Percentiles rank a stretch among this genome's conserved stretches.
Conservation (phyloP, 1,139 yeast genomes). For the Citeromyces siamensis region DNA sequence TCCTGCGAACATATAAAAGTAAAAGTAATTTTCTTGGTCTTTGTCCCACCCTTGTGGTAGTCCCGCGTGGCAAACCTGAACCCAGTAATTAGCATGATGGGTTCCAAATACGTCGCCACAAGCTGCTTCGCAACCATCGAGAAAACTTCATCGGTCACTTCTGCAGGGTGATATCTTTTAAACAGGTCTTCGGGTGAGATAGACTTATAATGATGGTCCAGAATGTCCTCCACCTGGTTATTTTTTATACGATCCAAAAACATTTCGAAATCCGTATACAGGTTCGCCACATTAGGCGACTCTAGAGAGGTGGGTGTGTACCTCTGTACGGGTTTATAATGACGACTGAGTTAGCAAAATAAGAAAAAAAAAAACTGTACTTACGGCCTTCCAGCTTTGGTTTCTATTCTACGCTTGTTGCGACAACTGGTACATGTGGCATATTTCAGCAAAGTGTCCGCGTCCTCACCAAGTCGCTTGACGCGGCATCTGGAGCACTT, state of each 20-base stretch:
- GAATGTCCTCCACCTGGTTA: conserved; percentile 20
- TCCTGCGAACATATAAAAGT: conserved; percentile 31
- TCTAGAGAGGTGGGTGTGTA: neutral
- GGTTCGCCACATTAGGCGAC: conserved; percentile 13
- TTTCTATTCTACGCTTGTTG: conserved; percentile 22
- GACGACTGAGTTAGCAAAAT: neutral
- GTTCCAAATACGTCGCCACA: conserved; percentile 21
- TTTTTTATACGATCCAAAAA: conserved; percentile 19
- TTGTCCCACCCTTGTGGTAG: conserved; percentile 27
- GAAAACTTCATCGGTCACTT: conserved; percentile 18
- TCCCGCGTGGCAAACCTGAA: conserved; percentile 28
- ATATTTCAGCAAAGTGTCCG: conserved; percentile 20
- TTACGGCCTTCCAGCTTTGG: conserved; percentile 5
- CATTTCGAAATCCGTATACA: conserved; percentile 18
- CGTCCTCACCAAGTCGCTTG: conserved; percentile 20
- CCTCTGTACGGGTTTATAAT: neutral
- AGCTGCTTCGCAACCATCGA: conserved; percentile 20
- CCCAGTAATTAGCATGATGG: conserved; percentile 24
- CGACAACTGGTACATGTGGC: conserved; percentile 27
- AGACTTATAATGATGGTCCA: conserved; percentile 20
- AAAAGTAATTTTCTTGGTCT: conserved; percentile 25
- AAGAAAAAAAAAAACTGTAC: neutral
- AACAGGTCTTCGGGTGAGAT: conserved; percentile 16
- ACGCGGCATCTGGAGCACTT: conserved; percentile 29
- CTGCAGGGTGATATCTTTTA: conserved; percentile 19